Percentiles rank a stretch among this genome's conserved stretches.
Evolutionary conservation across 352 stramenopile genomes (phyloP).

Genomic region (Pythium vanterpoolii): DNA sequence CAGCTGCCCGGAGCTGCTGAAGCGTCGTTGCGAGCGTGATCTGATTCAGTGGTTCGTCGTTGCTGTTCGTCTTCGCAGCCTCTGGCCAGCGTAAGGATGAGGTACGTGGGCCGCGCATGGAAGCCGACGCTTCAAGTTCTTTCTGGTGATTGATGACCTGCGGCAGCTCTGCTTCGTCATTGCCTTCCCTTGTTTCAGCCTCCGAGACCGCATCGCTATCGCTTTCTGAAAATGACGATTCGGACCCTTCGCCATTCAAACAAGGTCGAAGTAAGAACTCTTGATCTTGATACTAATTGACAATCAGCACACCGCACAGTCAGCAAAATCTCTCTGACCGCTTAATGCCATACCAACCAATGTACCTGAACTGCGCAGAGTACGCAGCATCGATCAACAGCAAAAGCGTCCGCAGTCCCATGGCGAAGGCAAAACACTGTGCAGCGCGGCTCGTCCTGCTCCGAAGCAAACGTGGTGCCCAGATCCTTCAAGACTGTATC

Average conservation of each 20-base stretch:
- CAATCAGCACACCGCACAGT: no score
- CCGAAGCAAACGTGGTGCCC: slow-evolving; percentile 14
- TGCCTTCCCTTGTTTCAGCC: background rate
- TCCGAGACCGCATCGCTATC: background rate
- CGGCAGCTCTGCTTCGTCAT: background rate
- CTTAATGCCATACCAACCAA: background rate
- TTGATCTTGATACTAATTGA: slow-evolving; percentile 29
- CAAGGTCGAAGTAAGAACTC: slow-evolving; percentile 7
- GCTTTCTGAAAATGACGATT: background rate
- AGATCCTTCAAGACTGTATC: slow-evolving; percentile 36
- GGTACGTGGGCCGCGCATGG: background rate
- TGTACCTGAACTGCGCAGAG: slow-evolving; percentile 47
- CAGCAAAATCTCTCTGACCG: background rate
- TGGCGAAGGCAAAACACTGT: slow-evolving; percentile 59
- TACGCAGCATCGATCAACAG: slow-evolving; percentile 45
- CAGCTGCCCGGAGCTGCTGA: slow-evolving; percentile 40
- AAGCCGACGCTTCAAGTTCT: background rate
- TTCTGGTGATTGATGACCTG: background rate
- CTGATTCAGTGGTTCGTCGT: slow-evolving; percentile 6
- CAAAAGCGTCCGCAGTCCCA: slow-evolving; percentile 33
- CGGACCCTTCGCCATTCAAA: background rate
- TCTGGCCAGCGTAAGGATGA: background rate
- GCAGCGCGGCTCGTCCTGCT: slow-evolving; percentile 38
- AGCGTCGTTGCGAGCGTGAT: slow-evolving; percentile 26
- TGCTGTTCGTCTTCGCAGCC: background rate